Conservation (phyloP, 257 asterid genomes). For the Dorcoceras hygrometricum region DNA sequence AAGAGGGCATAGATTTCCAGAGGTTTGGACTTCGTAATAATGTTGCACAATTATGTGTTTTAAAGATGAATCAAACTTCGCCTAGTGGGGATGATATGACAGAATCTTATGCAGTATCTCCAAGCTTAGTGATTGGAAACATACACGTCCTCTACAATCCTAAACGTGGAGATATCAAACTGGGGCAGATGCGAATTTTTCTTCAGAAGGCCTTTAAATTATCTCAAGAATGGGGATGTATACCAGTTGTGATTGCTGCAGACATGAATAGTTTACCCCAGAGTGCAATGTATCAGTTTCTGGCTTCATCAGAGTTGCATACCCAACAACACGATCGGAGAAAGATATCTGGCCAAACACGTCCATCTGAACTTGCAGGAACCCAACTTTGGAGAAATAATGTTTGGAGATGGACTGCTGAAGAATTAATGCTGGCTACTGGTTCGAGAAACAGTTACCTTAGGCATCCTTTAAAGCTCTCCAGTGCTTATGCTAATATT, state of each 20-base stretch:
- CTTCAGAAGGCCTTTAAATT: conserved; percentile 71
- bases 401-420: conserved; percentile 63
- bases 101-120: conserved; percentile 32
- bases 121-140: conserved; percentile 66
- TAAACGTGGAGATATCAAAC: conserved; percentile 84
- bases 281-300: conserved; percentile 82
- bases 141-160: conserved; percentile 86
- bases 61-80: conserved; percentile 56
- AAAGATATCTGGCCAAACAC: conserved; percentile 65
- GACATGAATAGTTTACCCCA: conserved; percentile 84
- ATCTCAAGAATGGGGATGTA: conserved; percentile 76
- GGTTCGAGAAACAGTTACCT: conserved; percentile 51
- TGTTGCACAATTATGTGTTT: conserved; percentile 79
- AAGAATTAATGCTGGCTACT: conserved; percentile 74
- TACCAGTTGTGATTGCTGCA: conserved; percentile 72
- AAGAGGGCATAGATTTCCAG: conserved; percentile 77
- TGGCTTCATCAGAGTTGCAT: conserved; percentile 70
- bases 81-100: conserved; percentile 28
- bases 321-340: conserved; percentile 61
- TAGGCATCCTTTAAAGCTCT: conserved; percentile 56
- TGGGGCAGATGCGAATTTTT: conserved; percentile 83
- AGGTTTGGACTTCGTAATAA: conserved; percentile 78
- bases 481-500: conserved; percentile 69
- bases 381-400: conserved; percentile 26
- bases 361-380: conserved; percentile 27